phyloP scores from a whole-genome alignment of 345 rosid species.

The Eucalyptus coolabah region DNA sequence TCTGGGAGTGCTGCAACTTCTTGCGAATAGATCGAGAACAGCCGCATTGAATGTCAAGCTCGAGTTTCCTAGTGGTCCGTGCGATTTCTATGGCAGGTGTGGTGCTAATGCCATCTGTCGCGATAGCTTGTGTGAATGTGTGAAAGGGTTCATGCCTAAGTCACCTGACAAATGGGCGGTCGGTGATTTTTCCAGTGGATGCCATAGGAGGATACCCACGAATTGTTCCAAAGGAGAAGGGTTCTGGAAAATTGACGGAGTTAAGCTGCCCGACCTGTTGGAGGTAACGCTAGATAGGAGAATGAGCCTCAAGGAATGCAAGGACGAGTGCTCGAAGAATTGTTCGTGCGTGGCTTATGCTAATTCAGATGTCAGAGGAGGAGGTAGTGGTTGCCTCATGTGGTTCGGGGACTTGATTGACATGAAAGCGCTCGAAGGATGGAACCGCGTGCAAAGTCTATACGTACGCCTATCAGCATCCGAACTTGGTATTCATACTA shows the following conservation, averaged over 20 bases:
- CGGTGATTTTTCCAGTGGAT: not conserved
- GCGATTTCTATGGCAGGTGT: too few species aligned
- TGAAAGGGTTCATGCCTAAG: conserved; percentile 16
- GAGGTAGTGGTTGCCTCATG: too few species aligned
- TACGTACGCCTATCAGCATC: too few species aligned
- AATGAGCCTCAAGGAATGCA: conserved; percentile 4
- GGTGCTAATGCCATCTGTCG: too few species aligned
- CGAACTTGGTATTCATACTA: too few species aligned
- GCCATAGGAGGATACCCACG: not conserved
- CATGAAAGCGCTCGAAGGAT: too few species aligned
- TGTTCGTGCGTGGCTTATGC: conserved; percentile 17
- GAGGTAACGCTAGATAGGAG: not conserved
- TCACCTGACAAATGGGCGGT: conserved; percentile 8
- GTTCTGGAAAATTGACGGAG: not conserved
- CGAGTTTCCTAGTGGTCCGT: too few species aligned
- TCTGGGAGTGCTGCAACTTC: not conserved
- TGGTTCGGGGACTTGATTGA: too few species aligned
- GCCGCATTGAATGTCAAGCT: too few species aligned
- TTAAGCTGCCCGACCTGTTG: conserved; percentile 4
- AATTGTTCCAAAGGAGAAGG: not conserved
- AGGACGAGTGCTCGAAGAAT: conserved; percentile 1
- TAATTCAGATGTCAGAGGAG: not conserved
- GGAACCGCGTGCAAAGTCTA: too few species aligned
- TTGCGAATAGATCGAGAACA: too few species aligned
- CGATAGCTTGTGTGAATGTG: conserved; percentile 2